A percentile compares a stretch with the other conserved stretches of the same genome.
Conservation (phyloP, 2,329 filamentous ascomycete genomes). For the Leptodontidium sp. region DNA sequence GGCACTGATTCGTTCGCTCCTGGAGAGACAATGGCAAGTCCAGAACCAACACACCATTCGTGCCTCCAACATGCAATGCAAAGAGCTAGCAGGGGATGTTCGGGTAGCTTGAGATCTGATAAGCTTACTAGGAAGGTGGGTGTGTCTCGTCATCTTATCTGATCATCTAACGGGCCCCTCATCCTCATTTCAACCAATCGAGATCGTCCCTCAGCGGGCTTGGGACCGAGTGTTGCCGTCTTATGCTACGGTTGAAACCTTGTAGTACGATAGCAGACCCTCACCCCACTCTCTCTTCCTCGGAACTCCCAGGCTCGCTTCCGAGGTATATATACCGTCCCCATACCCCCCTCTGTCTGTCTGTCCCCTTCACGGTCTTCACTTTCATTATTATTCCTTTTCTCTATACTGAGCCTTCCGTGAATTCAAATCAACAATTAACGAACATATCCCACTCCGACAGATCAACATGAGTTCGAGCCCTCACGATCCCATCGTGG, state of each 20-base stretch:
- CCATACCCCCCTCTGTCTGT: too few relatives aligned
- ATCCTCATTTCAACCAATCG: neutral
- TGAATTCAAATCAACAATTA: too few relatives aligned
- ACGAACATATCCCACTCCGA: too few relatives aligned
- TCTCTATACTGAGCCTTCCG: too few relatives aligned
- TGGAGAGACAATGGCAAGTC: neutral
- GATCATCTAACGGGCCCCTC: neutral
- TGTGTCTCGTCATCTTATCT: conserved; percentile 1
- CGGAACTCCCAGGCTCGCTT: too few relatives aligned
- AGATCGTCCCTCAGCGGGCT: too few relatives aligned
- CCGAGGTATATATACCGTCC: too few relatives aligned
- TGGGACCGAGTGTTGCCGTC: neutral
- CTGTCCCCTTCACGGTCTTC: too few relatives aligned
- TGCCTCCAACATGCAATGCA: neutral
- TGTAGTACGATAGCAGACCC: neutral
- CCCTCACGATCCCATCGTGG: neutral
- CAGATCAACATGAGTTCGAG: neutral
- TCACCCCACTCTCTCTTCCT: neutral
- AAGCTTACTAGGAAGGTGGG: neutral
- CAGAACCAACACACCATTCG: neutral
- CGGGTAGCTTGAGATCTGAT: neutral
- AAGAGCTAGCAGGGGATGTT: neutral
- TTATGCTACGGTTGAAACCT: neutral
- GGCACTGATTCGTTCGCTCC: neutral
- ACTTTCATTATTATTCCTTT: too few relatives aligned